Conservation (phyloP, 2,329 filamentous ascomycete genomes). For the Talaromyces funiculosus region DNA sequence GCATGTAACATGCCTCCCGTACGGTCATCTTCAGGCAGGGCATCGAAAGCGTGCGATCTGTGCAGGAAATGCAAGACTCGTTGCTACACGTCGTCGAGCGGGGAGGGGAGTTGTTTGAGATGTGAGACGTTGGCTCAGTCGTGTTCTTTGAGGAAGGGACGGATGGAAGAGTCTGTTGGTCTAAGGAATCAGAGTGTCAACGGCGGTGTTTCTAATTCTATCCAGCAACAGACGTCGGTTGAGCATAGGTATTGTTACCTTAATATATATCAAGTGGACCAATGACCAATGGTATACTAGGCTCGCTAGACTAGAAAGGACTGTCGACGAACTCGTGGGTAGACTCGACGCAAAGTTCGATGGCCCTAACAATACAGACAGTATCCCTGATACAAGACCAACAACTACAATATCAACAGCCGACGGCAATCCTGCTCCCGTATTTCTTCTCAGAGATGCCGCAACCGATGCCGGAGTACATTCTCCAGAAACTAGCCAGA, state of each 20-base stretch:
- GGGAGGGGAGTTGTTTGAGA: constrained; percentile 30
- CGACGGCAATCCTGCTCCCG: constrained; percentile 22
- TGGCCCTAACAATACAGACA: background rate
- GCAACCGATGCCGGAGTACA: constrained; percentile 24
- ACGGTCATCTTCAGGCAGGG: constrained; percentile 13
- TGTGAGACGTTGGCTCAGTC: constrained; percentile 32
- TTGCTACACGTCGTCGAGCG: constrained; percentile 32
- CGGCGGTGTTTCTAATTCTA: background rate
- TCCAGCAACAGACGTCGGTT: background rate
- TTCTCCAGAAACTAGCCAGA: constrained; percentile 10
- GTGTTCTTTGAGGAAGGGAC: constrained; percentile 26
- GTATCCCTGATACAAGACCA: background rate
- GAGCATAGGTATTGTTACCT: background rate
- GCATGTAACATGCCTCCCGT: constrained; percentile 6
- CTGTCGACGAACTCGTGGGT: background rate
- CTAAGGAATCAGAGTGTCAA: background rate
- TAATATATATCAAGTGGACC: background rate
- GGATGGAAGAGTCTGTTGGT: background rate
- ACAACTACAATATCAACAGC: background rate
- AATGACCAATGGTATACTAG: background rate
- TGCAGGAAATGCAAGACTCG: constrained; percentile 41
- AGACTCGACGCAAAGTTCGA: constrained; percentile 2
- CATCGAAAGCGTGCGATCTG: constrained; percentile 31
- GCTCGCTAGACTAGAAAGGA: constrained; percentile 1
- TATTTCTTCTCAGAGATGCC: constrained; percentile 28